These are phyloP conservation scores for Reutealis trisperma DNA, from an alignment of 345 rosid genomes.

Conservation along the genomic window DNA sequence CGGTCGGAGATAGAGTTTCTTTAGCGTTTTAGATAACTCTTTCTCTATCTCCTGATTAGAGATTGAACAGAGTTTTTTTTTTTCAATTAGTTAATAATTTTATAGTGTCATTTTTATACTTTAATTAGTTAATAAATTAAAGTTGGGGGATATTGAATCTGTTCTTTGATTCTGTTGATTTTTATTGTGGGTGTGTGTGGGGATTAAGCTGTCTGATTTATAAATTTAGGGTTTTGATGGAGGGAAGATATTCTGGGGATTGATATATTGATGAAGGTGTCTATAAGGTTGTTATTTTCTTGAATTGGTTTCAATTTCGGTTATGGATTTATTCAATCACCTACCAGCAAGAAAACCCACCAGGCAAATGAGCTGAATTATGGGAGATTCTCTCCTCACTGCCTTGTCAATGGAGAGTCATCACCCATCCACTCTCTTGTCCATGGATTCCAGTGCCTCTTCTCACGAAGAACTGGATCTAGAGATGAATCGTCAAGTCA, in stretches of 20 bases:
- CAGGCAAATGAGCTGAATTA: conserved; percentile 21
- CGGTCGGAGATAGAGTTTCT: conserved; percentile 47
- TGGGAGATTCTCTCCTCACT: conserved; percentile 18
- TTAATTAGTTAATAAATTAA: not conserved
- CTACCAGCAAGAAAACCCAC: conserved; percentile 38
- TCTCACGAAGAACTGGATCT: conserved; percentile 27
- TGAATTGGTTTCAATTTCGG: conserved; percentile 43
- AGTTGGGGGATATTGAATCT: conserved; percentile 38
- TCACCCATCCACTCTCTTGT: conserved; percentile 28
- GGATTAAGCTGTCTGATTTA: conserved; percentile 34
- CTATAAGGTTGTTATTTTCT: conserved; percentile 38
- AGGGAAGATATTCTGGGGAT: conserved; percentile 60
- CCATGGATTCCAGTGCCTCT: conserved; percentile 29
- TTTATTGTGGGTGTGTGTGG: conserved; percentile 25
- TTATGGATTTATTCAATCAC: conserved; percentile 39
- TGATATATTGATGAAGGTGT: conserved; percentile 48
- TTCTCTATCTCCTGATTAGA: conserved; percentile 23
- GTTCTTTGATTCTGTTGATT: conserved; percentile 23
- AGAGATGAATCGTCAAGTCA: conserved; percentile 27
- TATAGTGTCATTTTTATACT: not conserved
- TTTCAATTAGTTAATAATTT: too few relatives aligned
- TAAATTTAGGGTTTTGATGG: conserved; percentile 55
- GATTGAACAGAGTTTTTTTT: conserved; percentile 32
- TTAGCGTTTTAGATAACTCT: conserved; percentile 37
- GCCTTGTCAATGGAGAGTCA: conserved; percentile 30